Base-by-base conservation (phyloP, 2,329 filamentous ascomycete species). In the Neofusicoccum kwambonambiense region DNA sequence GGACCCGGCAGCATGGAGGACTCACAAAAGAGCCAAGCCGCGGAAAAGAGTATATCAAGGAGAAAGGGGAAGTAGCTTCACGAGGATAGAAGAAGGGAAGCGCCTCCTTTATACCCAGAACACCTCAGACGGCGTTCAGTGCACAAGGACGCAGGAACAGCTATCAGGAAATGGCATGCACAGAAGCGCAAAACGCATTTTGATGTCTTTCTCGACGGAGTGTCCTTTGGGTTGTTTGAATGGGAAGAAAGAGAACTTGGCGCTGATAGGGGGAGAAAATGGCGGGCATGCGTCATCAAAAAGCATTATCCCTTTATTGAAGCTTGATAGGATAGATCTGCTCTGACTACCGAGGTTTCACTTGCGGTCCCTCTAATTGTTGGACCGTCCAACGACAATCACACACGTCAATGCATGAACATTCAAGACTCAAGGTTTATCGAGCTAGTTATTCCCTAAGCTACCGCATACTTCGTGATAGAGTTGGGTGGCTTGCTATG, bases 391-490 rank as follows among this genome's bases (percentile, higher is more conserved):
- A n/a, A 45, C 12, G 11, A 15, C 7, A n/a, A 15, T 45, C 8
- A 44, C 41, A 2, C 19, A 13, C 45, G 12, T 49, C 11, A 22
- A 45, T 19, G 27, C 27, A 34, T 50, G 47, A 54, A 11, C 50
- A 44, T n/a, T 51, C 49, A 34, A 15, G n/a, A 41, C 27, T 57
- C 22, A 57, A 57, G 15, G 19, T 45, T 47, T 60, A 35, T 60
- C 56, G 41, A 35, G 56, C 41, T 60, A 60, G 56, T 47, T 47
- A 44, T 37, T 60, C 15, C 56, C 42, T 60, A 60, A 37, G 42
- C 56, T 60, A 60, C 42, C 56, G 27, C 27, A 47, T 60, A 60
- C n/a, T 47, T 9, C 35, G 35, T 37, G 44, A 60, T 60, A 60
- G 41, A 44, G 42, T 39, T 35, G 27, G 37, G 39, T 34, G 22